A percentile compares a stretch with the other conserved stretches of the same genome.
These are phyloP conservation scores for Nakataea oryzae DNA, from an alignment of 2,329 filamentous ascomycete genomes.

Conservation along the genomic window DNA sequence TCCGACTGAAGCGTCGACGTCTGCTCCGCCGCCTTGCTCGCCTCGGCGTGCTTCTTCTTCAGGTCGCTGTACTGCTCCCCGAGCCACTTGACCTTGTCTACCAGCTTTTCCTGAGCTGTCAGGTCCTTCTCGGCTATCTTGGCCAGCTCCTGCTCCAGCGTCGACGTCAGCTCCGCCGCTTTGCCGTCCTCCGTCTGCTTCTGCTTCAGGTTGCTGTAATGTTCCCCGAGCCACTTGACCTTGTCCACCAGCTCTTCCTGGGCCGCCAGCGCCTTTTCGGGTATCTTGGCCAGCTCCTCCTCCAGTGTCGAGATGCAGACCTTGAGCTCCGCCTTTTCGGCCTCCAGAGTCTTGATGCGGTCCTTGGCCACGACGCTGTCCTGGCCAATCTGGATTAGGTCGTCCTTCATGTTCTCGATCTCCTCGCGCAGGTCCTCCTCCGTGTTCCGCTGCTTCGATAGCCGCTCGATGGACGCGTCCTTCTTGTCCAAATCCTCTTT, in stretches of 20 bases:
- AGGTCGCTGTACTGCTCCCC: conserved; percentile 54
- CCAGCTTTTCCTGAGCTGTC: conserved; percentile 27
- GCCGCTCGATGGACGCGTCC: conserved; percentile 59
- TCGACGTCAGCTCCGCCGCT: conserved; percentile 31
- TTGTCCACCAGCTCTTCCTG: conserved; percentile 43
- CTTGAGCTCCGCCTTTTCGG: conserved; percentile 57
- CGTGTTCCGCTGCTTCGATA: conserved; percentile 60
- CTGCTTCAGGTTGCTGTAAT: conserved; percentile 58
- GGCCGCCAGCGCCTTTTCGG: neutral
- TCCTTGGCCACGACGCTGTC: conserved; percentile 80
- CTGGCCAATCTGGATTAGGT: conserved; percentile 67
- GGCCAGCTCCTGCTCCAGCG: conserved; percentile 61
- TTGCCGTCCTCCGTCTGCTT: conserved; percentile 25
- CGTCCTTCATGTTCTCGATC: conserved; percentile 73
- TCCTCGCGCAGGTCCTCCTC: conserved; percentile 77
- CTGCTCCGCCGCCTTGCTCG: neutral
- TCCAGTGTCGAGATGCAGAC: conserved; percentile 58
- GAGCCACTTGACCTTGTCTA: conserved; percentile 46
- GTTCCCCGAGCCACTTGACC: conserved; percentile 40
- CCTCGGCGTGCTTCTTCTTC: conserved; percentile 40
- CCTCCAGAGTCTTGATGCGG: conserved; percentile 58
- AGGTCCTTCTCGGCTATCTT: neutral
- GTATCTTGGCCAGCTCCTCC: conserved; percentile 44
- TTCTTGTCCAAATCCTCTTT: conserved; percentile 50
- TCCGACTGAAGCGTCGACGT: conserved; percentile 67